Evolutionary conservation across 768 basidiomycete genomes (phyloP).

Genomic region (Krasilnikovozyma curviuscula): DNA sequence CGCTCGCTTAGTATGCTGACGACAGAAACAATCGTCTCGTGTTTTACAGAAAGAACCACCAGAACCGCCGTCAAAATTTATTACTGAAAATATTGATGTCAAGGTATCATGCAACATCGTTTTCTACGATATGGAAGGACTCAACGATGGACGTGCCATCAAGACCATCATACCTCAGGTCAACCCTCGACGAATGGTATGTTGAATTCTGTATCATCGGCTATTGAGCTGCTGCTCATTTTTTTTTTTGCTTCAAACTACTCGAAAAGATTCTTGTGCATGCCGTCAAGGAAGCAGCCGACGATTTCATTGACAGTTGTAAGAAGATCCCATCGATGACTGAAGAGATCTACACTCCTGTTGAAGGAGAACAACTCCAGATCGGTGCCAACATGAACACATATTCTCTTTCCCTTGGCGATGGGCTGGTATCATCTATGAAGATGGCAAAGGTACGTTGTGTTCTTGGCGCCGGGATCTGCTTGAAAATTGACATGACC

Average conservation of each 20-base stretch:
- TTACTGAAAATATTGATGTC: slow-evolving; percentile 53
- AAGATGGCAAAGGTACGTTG: slow-evolving; percentile 69
- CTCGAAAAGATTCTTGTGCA: slow-evolving; percentile 62
- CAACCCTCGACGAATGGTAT: slow-evolving; percentile 84
- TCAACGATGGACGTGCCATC: slow-evolving; percentile 89
- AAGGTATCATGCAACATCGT: slow-evolving; percentile 68
- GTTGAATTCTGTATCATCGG: slow-evolving; percentile 14
- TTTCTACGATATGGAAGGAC: slow-evolving; percentile 88
- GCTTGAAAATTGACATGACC: not conserved
- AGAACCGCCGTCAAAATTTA: slow-evolving; percentile 82
- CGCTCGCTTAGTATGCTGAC: not conserved
- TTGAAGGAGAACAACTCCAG: slow-evolving; percentile 52
- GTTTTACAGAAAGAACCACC: slow-evolving; percentile 43
- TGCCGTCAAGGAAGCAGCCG: slow-evolving; percentile 46
- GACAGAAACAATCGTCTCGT: not conserved
- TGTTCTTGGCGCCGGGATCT: not conserved
- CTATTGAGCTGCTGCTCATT: not conserved
- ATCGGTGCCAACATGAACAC: slow-evolving; percentile 92
- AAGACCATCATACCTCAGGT: slow-evolving; percentile 93
- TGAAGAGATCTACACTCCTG: slow-evolving; percentile 69
- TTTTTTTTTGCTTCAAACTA: not conserved
- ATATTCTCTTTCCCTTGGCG: slow-evolving; percentile 84
- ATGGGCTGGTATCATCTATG: slow-evolving; percentile 57
- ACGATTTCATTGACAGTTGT: slow-evolving; percentile 59
- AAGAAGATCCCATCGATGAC: slow-evolving; percentile 73